These are phyloP conservation scores for Corynascus novoguineensis DNA, from an alignment of 495 filamentous ascomycete species.

Conservation along the genomic window DNA sequence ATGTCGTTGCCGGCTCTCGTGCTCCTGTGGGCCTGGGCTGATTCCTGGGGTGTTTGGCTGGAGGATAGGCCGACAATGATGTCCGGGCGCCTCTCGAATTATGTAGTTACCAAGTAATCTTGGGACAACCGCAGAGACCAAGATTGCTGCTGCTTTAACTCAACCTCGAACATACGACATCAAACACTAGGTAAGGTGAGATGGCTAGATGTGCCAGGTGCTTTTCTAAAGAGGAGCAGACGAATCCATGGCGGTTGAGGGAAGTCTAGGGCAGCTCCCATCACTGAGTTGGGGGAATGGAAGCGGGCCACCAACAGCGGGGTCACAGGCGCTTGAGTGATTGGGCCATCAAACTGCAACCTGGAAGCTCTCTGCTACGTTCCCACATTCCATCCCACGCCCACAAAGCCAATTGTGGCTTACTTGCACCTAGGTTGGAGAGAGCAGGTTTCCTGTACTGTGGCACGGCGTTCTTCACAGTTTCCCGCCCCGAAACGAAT, in stretches of 20 bases:
- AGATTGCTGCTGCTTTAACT: conserved; percentile 2
- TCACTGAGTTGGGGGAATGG: conserved; percentile 15
- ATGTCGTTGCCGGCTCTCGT: conserved; percentile 2
- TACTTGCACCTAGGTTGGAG: conserved; percentile 6
- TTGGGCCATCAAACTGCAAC: conserved; percentile 28
- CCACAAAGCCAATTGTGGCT: conserved; percentile 26
- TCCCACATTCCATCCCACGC: conserved; percentile 38
- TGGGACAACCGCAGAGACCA: too few relatives aligned
- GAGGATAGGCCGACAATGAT: background rate
- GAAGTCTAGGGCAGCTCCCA: background rate
- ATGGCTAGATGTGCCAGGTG: conserved; percentile 11
- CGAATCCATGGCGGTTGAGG: conserved; percentile 1
- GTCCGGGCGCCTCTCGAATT: too few relatives aligned
- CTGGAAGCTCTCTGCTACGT: background rate
- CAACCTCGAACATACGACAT: background rate
- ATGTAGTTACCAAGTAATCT: too few relatives aligned
- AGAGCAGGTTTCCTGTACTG: background rate
- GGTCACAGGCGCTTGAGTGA: conserved; percentile 24
- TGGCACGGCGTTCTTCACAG: conserved; percentile 1
- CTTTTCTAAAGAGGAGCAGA: conserved; percentile 18
- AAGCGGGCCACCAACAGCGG: conserved; percentile 31
- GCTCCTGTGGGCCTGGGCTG: background rate
- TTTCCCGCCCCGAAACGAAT: background rate
- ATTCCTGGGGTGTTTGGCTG: background rate
- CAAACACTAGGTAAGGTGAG: background rate